phyloP scores from a whole-genome alignment of 306 rosid species.

The Vigna mungo region DNA sequence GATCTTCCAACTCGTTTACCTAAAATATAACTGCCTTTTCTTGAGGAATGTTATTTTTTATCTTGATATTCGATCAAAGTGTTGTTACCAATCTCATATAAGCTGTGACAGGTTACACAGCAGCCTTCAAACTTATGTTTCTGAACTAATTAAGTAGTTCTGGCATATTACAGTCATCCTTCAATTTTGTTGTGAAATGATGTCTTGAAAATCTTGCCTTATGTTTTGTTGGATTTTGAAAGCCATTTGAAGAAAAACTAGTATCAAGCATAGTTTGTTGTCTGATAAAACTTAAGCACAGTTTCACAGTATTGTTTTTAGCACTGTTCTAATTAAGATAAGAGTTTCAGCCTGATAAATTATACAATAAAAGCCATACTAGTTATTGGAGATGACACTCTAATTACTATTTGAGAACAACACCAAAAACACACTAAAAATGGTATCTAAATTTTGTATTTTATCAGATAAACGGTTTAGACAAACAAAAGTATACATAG shows the following conservation, averaged over 20 bases:
- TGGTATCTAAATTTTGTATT: too few relatives aligned
- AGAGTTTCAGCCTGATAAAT: background rate
- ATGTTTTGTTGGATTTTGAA: slow-evolving; percentile 1
- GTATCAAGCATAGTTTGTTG: background rate
- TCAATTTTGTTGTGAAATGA: slow-evolving; percentile 33
- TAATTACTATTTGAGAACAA: too few relatives aligned
- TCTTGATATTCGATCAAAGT: slow-evolving; percentile 12
- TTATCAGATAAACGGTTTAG: too few relatives aligned
- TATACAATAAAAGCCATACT: background rate
- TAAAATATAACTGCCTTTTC: slow-evolving; percentile 49
- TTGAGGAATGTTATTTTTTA: slow-evolving; percentile 9
- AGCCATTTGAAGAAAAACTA: background rate
- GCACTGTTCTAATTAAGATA: background rate
- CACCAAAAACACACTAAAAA: too few relatives aligned
- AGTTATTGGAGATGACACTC: too few relatives aligned
- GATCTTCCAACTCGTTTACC: slow-evolving; percentile 75
- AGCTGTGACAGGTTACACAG: slow-evolving; percentile 25
- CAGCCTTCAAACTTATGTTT: slow-evolving; percentile 26
- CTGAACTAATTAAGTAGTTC: slow-evolving; percentile 9
- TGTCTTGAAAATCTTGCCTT: slow-evolving; percentile 25
- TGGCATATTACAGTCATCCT: slow-evolving; percentile 1
- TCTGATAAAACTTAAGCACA: background rate
- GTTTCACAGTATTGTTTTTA: background rate
- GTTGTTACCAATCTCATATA: slow-evolving; percentile 24
- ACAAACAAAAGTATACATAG: too few relatives aligned